Base-by-base conservation (phyloP, 2,329 filamentous ascomycete species). In the Salinomyces thailandicus region DNA sequence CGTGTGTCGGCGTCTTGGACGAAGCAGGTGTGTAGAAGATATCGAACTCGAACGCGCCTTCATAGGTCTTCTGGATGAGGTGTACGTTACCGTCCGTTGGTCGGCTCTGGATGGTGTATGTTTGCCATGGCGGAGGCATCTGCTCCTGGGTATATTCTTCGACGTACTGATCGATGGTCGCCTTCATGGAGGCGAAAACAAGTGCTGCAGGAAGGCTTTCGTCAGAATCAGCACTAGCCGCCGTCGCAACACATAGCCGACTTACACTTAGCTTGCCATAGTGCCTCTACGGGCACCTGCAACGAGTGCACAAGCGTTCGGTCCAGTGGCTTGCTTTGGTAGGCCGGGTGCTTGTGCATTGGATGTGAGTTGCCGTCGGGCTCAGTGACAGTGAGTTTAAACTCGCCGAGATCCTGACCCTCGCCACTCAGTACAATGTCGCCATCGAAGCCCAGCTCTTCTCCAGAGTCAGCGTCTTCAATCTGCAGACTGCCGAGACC, bases 11-110 rank as follows among this genome's bases (percentile, higher is more conserved):
- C 13, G 33, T 13, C 27, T 55, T 48, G 47, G 40, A 33, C n/a
- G 84, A 87, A 11, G 66, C 77, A 41, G 87, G 93, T 4, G 84
- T 85, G 64, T 86, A 95, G 33, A 96, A 69, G 36, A 96, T 71
- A 57, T 96, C 91, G 50, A 96, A 96, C 66, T 80, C 85, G 53
- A 96, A 98, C 1, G 79, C 61, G 2, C 91, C 89, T 50, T 87
- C 75, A 50, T 94, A 96, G 2, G 86, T 76, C 63, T 94, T 95
- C 61, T 98, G 85, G 12, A 96, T 71, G 27, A 94, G 64, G 46
- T 98, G 89, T 11, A 85, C 64, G 53, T 96, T 96, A 18, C 86
- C 89, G 9, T 62, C 52, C 4, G 73, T 76, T 2, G 82, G 78
- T 19, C 64, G 61, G 57, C 93, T 81, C 30, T 69, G 62, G 36